Conservation (phyloP, 2,329 filamentous ascomycete genomes). For the Fusarium cyanostomum region DNA sequence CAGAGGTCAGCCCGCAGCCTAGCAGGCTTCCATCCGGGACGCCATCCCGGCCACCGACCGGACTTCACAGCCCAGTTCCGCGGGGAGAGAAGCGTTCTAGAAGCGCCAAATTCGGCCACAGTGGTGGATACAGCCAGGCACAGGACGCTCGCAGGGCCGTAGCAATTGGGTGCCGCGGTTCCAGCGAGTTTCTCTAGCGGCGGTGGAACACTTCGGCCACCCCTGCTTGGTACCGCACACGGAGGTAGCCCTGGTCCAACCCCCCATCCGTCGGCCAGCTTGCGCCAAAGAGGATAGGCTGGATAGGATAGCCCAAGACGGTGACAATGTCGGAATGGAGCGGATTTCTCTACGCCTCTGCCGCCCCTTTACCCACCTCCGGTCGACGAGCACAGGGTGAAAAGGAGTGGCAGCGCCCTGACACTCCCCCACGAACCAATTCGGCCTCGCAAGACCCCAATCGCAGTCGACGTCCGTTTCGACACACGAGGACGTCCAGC, state of each 20-base stretch:
- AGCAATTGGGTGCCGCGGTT: conserved; percentile 23
- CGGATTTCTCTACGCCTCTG: conserved; percentile 44
- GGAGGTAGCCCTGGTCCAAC: conserved; percentile 25
- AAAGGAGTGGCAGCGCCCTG: conserved; percentile 42
- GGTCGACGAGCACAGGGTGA: conserved; percentile 37
- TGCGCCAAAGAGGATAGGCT: conserved; percentile 43
- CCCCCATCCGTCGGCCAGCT: conserved; percentile 36
- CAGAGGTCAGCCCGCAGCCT: conserved; percentile 17
- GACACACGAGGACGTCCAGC: conserved; percentile 39
- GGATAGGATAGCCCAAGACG: conserved; percentile 40
- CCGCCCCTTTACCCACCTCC: conserved; percentile 46
- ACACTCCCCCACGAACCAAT: conserved; percentile 33
- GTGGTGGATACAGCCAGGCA: conserved; percentile 31
- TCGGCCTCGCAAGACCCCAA: conserved; percentile 31
- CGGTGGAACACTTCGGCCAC: conserved; percentile 33
- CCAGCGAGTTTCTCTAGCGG: conserved; percentile 32
- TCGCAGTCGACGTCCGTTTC: conserved; percentile 33
- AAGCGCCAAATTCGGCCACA: conserved; percentile 35
- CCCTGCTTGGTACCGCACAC: conserved; percentile 25
- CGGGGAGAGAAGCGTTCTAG: conserved; percentile 46
- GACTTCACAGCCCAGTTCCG: conserved; percentile 41
- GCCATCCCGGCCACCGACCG: conserved; percentile 33
- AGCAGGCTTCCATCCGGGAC: conserved; percentile 28
- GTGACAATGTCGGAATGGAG: conserved; percentile 47
- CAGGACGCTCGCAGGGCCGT: conserved; percentile 19